These are phyloP conservation scores for Daedaleopsis nitida DNA, from an alignment of 768 basidiomycete species.

Conservation along the genomic window DNA sequence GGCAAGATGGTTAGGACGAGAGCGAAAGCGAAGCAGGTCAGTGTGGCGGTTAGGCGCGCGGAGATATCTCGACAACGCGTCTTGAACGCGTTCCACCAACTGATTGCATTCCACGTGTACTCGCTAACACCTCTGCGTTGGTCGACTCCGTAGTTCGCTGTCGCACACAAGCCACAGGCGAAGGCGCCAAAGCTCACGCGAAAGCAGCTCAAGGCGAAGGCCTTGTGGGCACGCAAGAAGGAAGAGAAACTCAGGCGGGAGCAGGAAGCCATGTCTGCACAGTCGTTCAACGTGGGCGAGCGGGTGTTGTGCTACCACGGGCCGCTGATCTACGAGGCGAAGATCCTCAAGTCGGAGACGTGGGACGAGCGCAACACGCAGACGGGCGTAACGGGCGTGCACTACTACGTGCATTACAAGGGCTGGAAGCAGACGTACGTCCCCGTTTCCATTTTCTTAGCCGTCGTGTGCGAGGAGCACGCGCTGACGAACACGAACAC, in stretches of 20 bases:
- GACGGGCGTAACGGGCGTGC: constrained; percentile 65
- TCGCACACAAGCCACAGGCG: not conserved
- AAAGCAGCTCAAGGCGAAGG: not conserved
- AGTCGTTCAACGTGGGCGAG: constrained; percentile 50
- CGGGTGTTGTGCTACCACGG: constrained; percentile 94
- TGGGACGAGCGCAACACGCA: constrained; percentile 67
- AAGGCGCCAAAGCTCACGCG: not conserved
- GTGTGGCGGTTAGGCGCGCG: not conserved
- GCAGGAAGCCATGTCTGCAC: constrained; percentile 14
- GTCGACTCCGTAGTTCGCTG: not conserved
- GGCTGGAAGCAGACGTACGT: constrained; percentile 98
- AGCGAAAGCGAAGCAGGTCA: not conserved
- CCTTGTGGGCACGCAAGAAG: not conserved
- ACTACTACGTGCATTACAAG: constrained; percentile 98
- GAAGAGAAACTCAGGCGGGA: not conserved
- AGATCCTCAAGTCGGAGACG: constrained; percentile 70
- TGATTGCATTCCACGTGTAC: too few species aligned
- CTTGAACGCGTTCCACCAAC: too few species aligned
- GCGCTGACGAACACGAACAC: too few species aligned
- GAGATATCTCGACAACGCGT: not conserved
- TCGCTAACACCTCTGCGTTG: not conserved
- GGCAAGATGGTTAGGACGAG: not conserved
- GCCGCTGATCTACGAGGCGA: constrained; percentile 94
- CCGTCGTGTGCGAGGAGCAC: too few species aligned
- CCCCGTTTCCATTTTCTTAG: not conserved